A percentile compares a stretch with the other conserved stretches of the same genome.
Conservation (phyloP, 2,329 filamentous ascomycete species). For the Zopfia rhizophila region DNA sequence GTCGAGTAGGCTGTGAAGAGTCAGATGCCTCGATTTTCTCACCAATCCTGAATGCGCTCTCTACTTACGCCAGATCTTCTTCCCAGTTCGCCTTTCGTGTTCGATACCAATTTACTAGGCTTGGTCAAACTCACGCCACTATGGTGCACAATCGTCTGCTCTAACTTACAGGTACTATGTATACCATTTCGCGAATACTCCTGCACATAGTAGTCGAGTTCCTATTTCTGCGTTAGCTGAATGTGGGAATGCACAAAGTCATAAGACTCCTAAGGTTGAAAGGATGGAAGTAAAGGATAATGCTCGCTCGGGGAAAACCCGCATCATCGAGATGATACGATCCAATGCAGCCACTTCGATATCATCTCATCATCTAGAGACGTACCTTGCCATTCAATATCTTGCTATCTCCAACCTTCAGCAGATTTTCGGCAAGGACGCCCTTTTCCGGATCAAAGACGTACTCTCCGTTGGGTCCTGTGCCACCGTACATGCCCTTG, state of each 20-base stretch:
- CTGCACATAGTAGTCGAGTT: slow-evolving; percentile 77
- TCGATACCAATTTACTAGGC: slow-evolving; percentile 84
- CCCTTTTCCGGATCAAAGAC: slow-evolving; percentile 71
- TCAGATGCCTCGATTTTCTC: slow-evolving; percentile 16
- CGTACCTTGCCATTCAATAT: slow-evolving; percentile 71
- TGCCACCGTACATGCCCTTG: slow-evolving; percentile 75
- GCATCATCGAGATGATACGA: no score
- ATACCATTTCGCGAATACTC: slow-evolving; percentile 79
- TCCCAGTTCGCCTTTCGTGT: slow-evolving; percentile 76
- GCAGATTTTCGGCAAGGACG: slow-evolving; percentile 70
- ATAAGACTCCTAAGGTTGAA: no score
- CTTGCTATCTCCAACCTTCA: slow-evolving; percentile 65
- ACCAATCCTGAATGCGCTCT: not conserved
- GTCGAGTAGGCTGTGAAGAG: slow-evolving; percentile 32
- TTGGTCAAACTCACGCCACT: slow-evolving; percentile 24
- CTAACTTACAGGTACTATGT: slow-evolving; percentile 71
- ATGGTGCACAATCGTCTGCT: not conserved
- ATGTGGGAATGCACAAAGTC: no score
- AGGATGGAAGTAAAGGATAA: no score
- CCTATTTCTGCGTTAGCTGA: no score
- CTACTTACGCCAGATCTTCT: slow-evolving; percentile 69
- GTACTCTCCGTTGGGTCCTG: slow-evolving; percentile 63
- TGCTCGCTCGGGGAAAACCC: no score
- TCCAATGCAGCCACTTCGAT: not conserved
- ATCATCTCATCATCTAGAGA: no score